phyloP scores from a whole-genome alignment of 306 rosid genomes.

The Acacia confusa region DNA sequence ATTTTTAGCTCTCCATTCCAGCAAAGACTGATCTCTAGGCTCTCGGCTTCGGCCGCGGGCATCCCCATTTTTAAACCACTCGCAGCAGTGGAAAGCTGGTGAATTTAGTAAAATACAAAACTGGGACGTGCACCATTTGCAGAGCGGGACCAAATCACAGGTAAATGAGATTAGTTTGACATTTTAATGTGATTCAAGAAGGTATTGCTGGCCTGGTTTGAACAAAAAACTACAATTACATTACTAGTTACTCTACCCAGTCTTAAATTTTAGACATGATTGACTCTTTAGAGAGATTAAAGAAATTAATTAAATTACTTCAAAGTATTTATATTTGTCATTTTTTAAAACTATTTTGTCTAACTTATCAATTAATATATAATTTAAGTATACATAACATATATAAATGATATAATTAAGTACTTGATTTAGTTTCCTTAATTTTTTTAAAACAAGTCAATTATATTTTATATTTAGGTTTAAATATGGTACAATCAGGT shows the following conservation, averaged over 20 bases:
- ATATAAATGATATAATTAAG: too few species aligned
- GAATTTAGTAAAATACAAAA: not conserved
- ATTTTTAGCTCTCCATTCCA: not conserved
- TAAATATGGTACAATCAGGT: not conserved
- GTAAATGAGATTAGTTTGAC: not conserved
- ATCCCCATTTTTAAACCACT: not conserved
- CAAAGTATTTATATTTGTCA: too few species aligned
- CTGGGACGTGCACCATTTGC: not conserved
- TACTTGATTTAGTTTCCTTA: too few species aligned
- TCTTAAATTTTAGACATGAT: too few species aligned
- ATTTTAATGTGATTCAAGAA: not conserved
- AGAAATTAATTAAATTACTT: too few species aligned
- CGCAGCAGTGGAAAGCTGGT: not conserved
- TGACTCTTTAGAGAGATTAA: too few species aligned
- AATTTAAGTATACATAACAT: too few species aligned
- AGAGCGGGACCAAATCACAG: not conserved
- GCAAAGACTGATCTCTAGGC: not conserved
- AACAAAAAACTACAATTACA: not conserved
- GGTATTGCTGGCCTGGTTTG: not conserved
- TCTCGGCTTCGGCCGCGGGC: not conserved
- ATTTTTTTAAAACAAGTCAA: too few species aligned
- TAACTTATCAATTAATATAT: too few species aligned
- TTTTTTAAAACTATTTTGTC: too few species aligned
- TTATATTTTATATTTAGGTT: too few species aligned
- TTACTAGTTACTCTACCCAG: accelerated